These are phyloP conservation scores for Colletotrichum filicis DNA, from an alignment of 2,329 filamentous ascomycete genomes.

Conservation along the genomic window DNA sequence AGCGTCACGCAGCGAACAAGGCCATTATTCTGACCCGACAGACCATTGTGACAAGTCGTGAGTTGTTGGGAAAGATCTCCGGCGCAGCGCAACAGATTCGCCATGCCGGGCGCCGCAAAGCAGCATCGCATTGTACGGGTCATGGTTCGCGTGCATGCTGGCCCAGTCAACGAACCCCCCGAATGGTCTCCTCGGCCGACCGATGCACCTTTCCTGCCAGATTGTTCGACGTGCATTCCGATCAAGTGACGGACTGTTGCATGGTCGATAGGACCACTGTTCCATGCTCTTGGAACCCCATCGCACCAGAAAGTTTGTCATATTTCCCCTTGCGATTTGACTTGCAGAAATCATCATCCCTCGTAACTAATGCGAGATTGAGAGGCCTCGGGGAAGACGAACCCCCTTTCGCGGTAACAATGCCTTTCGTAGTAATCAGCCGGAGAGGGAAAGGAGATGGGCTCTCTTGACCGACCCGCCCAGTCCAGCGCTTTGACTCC, in stretches of 20 bases:
- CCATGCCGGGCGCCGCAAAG: neutral
- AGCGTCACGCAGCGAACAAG: neutral
- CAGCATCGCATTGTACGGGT: neutral
- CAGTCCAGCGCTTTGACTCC: neutral
- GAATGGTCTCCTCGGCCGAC: neutral
- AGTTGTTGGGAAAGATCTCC: constrained; percentile 9
- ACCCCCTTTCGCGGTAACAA: constrained; percentile 9
- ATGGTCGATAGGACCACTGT: constrained; percentile 8
- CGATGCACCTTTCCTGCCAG: neutral
- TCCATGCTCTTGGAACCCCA: constrained; percentile 7
- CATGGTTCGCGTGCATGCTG: neutral
- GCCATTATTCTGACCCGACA: neutral
- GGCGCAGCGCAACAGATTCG: neutral
- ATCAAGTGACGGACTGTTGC: constrained; percentile 13
- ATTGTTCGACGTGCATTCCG: constrained; percentile 12
- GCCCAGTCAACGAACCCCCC: neutral
- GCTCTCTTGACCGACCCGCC: neutral
- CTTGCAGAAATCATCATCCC: constrained; percentile 1
- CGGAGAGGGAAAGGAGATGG: neutral
- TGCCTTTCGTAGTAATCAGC: neutral
- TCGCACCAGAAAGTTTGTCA: constrained; percentile 1
- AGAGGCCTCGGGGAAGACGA: neutral
- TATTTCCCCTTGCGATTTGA: constrained; percentile 7
- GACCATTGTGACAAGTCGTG: constrained; percentile 24
- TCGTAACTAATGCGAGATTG: neutral